phyloP scores from a whole-genome alignment of 2,329 filamentous ascomycete genomes.

The Setomelanomma holmii region DNA sequence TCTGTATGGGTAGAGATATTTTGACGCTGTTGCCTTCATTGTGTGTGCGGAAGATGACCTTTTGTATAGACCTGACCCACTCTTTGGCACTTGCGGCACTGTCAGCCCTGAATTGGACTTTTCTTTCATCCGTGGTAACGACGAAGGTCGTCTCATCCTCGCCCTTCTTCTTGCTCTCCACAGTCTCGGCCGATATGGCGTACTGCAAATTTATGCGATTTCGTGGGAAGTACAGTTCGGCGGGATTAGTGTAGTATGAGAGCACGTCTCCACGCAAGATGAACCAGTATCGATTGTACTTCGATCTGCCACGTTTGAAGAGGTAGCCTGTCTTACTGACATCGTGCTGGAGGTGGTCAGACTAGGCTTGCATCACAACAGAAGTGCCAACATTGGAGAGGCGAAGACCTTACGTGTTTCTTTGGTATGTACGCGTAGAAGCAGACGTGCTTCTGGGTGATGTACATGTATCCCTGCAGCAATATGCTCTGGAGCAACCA shows the following conservation, averaged over 20 bases:
- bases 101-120: conserved; percentile 88
- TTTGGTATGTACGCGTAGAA: conserved; percentile 98
- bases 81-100: conserved; percentile 88
- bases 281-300: conserved; percentile 94
- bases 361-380: neutral
- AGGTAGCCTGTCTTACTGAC: conserved; percentile 88
- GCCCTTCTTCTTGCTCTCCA: conserved; percentile 69
- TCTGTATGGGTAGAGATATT: conserved; percentile 86
- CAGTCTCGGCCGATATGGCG: conserved; percentile 82
- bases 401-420: conserved; percentile 70
- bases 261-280: conserved; percentile 89
- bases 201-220: conserved; percentile 93
- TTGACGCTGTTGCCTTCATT: conserved; percentile 98
- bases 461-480: conserved; percentile 94
- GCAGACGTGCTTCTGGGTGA: conserved; percentile 90
- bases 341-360: conserved; percentile 39
- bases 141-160: conserved; percentile 80
- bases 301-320: conserved; percentile 85
- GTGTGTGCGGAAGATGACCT: conserved; percentile 93
- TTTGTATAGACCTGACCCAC: conserved; percentile 93
- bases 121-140: conserved; percentile 81
- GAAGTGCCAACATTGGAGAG: too few relatives aligned
- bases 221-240: conserved; percentile 88
- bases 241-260: conserved; percentile 84
- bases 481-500: conserved; percentile 92